Percentiles rank a stretch among this genome's conserved stretches.
These are phyloP conservation scores for Talaromyces atroroseus DNA, from an alignment of 2,329 filamentous ascomycete genomes.

Conservation along the genomic window DNA sequence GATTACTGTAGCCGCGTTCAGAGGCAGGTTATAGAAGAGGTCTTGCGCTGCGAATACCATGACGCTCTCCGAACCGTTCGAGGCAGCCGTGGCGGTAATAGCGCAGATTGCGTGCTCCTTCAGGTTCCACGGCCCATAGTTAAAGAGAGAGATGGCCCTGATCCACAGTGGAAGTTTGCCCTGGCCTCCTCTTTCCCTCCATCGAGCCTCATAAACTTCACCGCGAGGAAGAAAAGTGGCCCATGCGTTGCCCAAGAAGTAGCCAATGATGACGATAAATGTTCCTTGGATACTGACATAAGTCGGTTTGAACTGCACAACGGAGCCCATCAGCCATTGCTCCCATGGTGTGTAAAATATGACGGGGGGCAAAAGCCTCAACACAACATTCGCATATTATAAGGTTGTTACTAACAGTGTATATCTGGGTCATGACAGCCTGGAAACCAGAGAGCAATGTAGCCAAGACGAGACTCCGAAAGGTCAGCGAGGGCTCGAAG, in stretches of 20 bases:
- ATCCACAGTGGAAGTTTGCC: conserved; percentile 43
- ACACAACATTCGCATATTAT: background rate
- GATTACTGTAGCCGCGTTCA: conserved; percentile 45
- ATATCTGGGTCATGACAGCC: conserved; percentile 53
- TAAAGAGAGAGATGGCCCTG: conserved; percentile 41
- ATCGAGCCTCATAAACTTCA: conserved; percentile 45
- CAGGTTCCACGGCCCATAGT: conserved; percentile 48
- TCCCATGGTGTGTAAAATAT: background rate
- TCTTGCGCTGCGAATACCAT: conserved; percentile 46
- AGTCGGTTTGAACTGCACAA: conserved; percentile 49
- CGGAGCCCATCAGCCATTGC: conserved; percentile 8
- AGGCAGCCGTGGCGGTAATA: conserved; percentile 52
- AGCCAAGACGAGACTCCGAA: conserved; percentile 49
- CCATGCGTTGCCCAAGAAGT: conserved; percentile 51
- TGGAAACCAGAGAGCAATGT: conserved; percentile 49
- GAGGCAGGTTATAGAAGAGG: conserved; percentile 48
- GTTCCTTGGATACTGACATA: conserved; percentile 45
- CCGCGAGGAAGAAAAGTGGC: conserved; percentile 47
- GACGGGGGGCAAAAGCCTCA: background rate
- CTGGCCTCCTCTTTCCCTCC: conserved; percentile 39
- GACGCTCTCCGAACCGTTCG: conserved; percentile 41
- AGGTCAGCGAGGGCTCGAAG: conserved; percentile 47
- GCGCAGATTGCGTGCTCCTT: conserved; percentile 54
- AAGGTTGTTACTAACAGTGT: conserved; percentile 37
- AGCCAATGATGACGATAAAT: conserved; percentile 54